Conservation (phyloP, 2,329 filamentous ascomycete genomes). For the Monilinia fructicola region DNA sequence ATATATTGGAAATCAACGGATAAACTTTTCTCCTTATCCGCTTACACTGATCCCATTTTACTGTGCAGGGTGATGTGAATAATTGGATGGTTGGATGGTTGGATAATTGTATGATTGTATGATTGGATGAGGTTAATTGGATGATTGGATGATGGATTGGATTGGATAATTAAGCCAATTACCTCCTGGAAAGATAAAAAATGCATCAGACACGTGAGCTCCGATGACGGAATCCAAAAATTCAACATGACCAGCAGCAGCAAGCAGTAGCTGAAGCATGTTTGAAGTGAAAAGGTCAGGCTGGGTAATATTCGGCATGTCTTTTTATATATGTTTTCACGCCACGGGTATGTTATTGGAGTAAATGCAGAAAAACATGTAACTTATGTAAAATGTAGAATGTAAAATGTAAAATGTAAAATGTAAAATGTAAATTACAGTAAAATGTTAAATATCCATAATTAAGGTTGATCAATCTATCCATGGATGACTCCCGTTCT, state of each 20-base stretch:
- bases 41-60: neutral
- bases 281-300: neutral
- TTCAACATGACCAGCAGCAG: too few relatives aligned
- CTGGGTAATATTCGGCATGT: neutral
- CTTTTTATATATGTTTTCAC: too few relatives aligned
- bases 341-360: neutral
- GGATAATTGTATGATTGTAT: neutral
- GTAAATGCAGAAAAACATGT: neutral
- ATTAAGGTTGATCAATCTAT: too few relatives aligned
- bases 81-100: neutral
- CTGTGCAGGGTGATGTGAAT: neutral
- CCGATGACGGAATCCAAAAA: conserved; percentile 6
- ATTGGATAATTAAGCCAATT: too few relatives aligned
- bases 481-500: conserved; percentile 5
- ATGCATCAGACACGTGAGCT: neutral
- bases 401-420: too few relatives aligned
- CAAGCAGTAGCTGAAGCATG: neutral
- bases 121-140: neutral
- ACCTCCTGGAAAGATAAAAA: neutral
- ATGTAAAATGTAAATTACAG: too few relatives aligned
- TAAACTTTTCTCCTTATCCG: conserved; percentile 3
- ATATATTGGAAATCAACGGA: neutral
- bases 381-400: too few relatives aligned
- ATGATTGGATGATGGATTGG: neutral
- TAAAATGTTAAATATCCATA: too few relatives aligned